Base-by-base conservation (phyloP, 73 alveolate species). In the Halteria grandinella region DNA sequence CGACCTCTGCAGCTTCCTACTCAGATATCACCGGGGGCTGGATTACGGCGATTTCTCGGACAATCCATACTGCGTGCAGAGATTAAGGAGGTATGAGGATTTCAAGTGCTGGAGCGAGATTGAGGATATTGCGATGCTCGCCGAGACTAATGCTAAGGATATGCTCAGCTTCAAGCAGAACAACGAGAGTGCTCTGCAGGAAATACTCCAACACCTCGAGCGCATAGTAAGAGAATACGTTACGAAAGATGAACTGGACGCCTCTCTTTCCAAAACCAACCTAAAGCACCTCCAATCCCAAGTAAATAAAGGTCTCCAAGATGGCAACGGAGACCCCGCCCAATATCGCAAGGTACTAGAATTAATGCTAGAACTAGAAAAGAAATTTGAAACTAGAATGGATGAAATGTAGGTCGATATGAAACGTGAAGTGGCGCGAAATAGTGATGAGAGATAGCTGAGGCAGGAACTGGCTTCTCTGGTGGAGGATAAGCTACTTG, bases 11-110 rank as follows among this genome's bases (percentile, higher is more conserved):
- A 55, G 73, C 18, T 77, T 77, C 64, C 37, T 77, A 4, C 48
- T 77, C 7, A n/a, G 88, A 14, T 77, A 77, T 36, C 77, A 77
- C 28, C 25, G 78, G 32, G 81, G 74, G 0, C 50, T 77, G 2
- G 88, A 77, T 37, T 77, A 77, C 47, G 73, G 73, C 34, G 88
- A 77, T 48, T 77, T 77, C 62, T 44, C 81, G 0, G 75, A 60
- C 10, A 50, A 59, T 28, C 64, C 75, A 21, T 62, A 21, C 31
- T 64, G 59, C 17, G 63, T 49, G 0, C 45, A 58, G 23, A 62
- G 66, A 36, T 37, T 77, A 2, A 59, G 75, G 28, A 41, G 88
- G 36, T 43, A 23, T 14, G 88, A 77, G 33, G 74, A 43, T 14
- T 77, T 77, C 58, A 62, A 69, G 37, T 27, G 60, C 20, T 77